phyloP scores from a whole-genome alignment of 2,329 filamentous ascomycete genomes.

The Aspergillus fumigatiaffinis region DNA sequence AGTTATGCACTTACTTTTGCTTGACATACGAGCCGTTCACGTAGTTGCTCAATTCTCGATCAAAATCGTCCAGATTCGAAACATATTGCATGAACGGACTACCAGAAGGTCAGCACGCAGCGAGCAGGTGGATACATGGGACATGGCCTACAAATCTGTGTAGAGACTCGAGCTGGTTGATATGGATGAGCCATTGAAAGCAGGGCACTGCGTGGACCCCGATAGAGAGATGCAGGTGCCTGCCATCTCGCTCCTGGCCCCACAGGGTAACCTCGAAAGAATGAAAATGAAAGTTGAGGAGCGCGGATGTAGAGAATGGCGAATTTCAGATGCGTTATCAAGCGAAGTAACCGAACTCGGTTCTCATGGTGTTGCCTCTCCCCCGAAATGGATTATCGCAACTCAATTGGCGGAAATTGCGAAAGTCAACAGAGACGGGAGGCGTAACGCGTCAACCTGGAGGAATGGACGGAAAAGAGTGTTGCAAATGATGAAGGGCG shows the following conservation, averaged over 20 bases:
- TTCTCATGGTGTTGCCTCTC: background rate
- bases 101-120: conserved; percentile 25
- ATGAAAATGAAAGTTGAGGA: background rate
- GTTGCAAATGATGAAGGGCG: background rate
- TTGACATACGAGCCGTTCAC: conserved; percentile 71
- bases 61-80: conserved; percentile 71
- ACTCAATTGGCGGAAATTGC: background rate
- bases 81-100: conserved; percentile 86
- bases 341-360: background rate
- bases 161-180: conserved; percentile 59
- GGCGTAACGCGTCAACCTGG: background rate
- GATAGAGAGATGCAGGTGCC: conserved; percentile 62
- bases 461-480: background rate
- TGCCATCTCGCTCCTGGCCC: conserved; percentile 34
- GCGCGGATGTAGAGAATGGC: background rate
- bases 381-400: background rate
- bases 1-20: conserved; percentile 59
- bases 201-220: conserved; percentile 66
- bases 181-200: conserved; percentile 68
- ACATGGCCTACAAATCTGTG: conserved; percentile 59
- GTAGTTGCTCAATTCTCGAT: conserved; percentile 67
- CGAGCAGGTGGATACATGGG: conserved; percentile 21
- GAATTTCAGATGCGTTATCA: background rate
- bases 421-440: background rate
- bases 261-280: background rate